Conservation (phyloP, 73 alveolate genomes). For the Effrenium voratum region DNA sequence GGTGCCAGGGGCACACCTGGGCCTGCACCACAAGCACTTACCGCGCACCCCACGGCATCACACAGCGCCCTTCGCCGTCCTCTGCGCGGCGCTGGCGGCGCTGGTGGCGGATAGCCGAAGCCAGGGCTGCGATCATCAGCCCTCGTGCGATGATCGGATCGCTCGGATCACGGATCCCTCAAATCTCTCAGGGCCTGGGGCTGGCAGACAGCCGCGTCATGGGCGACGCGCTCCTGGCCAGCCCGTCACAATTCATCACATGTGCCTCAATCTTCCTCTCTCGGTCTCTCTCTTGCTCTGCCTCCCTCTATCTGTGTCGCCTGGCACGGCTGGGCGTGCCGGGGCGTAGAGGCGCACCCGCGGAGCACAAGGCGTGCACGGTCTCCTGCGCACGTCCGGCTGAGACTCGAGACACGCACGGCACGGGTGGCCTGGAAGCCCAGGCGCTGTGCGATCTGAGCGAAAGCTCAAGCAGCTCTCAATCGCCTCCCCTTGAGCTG, state of each 20-base stretch:
- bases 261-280: not conserved
- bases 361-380: conserved; percentile 78
- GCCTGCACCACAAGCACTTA: too few species aligned
- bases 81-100: conserved; percentile 37
- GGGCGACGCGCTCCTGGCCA: not conserved
- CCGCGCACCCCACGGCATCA: too few species aligned
- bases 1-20: too few species aligned
- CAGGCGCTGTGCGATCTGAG: conserved; percentile 87
- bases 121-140: not conserved
- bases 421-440: conserved; percentile 56
- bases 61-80: too few species aligned
- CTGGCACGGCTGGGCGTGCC: conserved; percentile 85
- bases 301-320: not conserved
- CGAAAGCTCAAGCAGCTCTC: too few species aligned
- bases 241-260: not conserved
- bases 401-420: not conserved
- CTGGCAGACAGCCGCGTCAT: too few species aligned
- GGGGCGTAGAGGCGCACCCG: conserved; percentile 80
- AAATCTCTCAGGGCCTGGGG: too few species aligned
- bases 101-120: not conserved
- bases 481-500: too few species aligned
- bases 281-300: not conserved
- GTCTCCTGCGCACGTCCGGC: not conserved
- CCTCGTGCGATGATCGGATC: too few species aligned
- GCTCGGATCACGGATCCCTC: too few species aligned